Conservation (phyloP, 306 rosid species). For the Albizia julibrissin region DNA sequence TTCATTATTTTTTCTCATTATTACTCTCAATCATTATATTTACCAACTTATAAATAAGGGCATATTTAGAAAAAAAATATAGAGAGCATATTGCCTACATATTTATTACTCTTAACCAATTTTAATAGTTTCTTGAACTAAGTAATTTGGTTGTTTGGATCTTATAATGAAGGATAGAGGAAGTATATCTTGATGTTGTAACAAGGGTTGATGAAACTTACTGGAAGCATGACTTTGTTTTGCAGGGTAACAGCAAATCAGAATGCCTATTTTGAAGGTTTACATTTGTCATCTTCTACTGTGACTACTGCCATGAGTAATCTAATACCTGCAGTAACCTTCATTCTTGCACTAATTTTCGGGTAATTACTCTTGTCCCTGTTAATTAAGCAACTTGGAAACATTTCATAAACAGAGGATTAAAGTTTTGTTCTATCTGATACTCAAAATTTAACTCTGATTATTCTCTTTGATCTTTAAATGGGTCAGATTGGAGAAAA, state of each 20-base stretch:
- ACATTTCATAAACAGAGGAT: neutral
- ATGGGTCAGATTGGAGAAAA: neutral
- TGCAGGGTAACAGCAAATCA: conserved; percentile 69
- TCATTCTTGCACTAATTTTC: conserved; percentile 57
- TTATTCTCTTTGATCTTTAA: neutral
- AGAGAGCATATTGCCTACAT: too few species aligned
- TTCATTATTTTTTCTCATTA: too few species aligned
- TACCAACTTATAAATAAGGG: too few species aligned
- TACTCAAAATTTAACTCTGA: neutral
- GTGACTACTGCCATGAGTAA: conserved; percentile 70
- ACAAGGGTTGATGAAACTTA: neutral
- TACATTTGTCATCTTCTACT: conserved; percentile 66
- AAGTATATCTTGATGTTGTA: neutral
- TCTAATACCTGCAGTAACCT: conserved; percentile 68
- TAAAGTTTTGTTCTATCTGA: neutral
- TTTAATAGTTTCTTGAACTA: too few species aligned
- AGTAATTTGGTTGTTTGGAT: too few species aligned
- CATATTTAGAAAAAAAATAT: too few species aligned
- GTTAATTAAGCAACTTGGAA: neutral
- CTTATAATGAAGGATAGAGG: too few species aligned
- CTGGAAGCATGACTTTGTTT: neutral
- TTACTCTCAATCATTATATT: too few species aligned
- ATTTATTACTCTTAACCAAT: too few species aligned
- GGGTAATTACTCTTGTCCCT: conserved; percentile 49
- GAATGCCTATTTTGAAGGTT: conserved; percentile 67